A percentile compares a stretch with the other conserved stretches of the same genome.
These are phyloP conservation scores for Boletus pseudopeckii DNA, from an alignment of 768 basidiomycete species.

Conservation along the genomic window DNA sequence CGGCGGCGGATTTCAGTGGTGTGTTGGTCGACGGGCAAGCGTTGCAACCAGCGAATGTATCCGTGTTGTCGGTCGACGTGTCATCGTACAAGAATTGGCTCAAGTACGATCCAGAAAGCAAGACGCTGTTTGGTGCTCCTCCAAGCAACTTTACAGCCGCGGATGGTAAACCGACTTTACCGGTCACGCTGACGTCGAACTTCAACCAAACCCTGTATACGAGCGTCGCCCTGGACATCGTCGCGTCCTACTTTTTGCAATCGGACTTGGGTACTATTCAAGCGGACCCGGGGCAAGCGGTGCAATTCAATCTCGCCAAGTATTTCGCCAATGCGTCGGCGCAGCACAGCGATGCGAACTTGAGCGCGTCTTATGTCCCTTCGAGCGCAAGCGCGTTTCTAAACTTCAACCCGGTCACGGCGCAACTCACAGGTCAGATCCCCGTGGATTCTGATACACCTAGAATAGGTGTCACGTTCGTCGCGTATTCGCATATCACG, in stretches of 20 bases:
- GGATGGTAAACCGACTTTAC: conserved; percentile 41
- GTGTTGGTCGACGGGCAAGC: conserved; percentile 59
- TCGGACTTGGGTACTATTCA: conserved; percentile 55
- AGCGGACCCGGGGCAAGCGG: conserved; percentile 45
- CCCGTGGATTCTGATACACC: conserved; percentile 43
- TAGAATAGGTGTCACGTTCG: conserved; percentile 54
- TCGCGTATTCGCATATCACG: conserved; percentile 61
- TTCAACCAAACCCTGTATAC: conserved; percentile 69
- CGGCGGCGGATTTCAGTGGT: conserved; percentile 58
- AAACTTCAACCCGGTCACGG: conserved; percentile 43
- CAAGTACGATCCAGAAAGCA: conserved; percentile 51
- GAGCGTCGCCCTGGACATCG: conserved; percentile 60
- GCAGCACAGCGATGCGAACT: conserved; percentile 43
- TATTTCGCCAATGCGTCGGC: conserved; percentile 51
- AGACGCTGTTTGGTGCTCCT: conserved; percentile 64
- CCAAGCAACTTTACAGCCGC: conserved; percentile 40
- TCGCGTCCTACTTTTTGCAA: conserved; percentile 68
- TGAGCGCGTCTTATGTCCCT: conserved; percentile 58
- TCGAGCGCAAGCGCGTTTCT: conserved; percentile 47
- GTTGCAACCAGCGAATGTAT: conserved; percentile 58
- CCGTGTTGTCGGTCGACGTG: conserved; percentile 54
- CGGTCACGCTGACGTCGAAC: conserved; percentile 56
- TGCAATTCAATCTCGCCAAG: conserved; percentile 52
- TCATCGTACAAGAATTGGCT: conserved; percentile 56
- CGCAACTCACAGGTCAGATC: conserved; percentile 53